phyloP scores from a whole-genome alignment of 768 basidiomycete species.

The Tulasnella sp. region DNA sequence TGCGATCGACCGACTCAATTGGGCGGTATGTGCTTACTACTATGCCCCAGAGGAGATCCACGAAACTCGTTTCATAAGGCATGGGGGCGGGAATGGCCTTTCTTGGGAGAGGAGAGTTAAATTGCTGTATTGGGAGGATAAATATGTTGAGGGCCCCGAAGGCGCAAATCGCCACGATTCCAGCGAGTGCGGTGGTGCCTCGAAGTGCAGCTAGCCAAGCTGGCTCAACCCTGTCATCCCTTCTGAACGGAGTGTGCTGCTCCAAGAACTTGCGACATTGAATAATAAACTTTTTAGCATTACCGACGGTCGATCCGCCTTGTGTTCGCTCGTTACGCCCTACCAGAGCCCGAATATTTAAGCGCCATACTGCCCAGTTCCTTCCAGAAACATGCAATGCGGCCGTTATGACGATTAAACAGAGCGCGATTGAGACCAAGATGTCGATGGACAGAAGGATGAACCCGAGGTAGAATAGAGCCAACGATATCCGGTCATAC shows the following conservation, averaged over 20 bases:
- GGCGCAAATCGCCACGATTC: neutral
- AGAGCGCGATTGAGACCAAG: no score
- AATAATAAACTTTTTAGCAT: no score
- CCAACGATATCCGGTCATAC: neutral
- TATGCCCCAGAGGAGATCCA: neutral
- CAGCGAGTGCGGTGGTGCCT: neutral
- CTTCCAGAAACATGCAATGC: no score
- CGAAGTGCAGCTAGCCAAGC: neutral
- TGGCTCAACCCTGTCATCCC: neutral
- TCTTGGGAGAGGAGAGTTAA: neutral
- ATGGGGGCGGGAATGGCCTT: neutral
- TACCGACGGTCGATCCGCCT: no score
- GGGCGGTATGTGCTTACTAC: neutral
- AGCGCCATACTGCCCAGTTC: no score
- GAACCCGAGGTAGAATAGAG: neutral
- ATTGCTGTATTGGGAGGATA: neutral
- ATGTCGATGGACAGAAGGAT: neutral
- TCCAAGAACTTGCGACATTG: neutral
- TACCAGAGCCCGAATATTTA: no score
- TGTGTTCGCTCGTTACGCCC: no score
- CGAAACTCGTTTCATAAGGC: neutral
- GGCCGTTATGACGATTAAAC: no score
- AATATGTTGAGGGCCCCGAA: neutral
- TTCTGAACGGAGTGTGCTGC: neutral
- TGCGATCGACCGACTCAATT: neutral